phyloP scores from a whole-genome alignment of 768 basidiomycete genomes.

The Daedaleopsis sinensis region DNA sequence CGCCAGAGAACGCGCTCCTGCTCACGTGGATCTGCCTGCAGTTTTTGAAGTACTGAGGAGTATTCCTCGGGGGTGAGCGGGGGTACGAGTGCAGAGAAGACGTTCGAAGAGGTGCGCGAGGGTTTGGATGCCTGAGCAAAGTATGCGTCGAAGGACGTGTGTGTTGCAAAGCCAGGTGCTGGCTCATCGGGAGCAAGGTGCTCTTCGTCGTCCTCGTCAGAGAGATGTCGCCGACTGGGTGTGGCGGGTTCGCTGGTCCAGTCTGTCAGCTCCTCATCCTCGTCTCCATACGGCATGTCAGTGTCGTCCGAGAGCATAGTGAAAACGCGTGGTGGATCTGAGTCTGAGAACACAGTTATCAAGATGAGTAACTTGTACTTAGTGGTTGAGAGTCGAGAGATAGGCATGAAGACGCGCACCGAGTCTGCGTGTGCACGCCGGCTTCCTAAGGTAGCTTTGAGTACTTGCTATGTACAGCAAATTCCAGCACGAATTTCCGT shows the following conservation, averaged over 20 bases:
- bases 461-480: too few relatives aligned
- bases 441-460: too few relatives aligned
- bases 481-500: too few relatives aligned
- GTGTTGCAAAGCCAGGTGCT: conserved; percentile 43
- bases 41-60: conserved; percentile 32
- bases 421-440: too few relatives aligned
- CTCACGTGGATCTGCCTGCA: conserved; percentile 32
- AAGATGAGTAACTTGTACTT: too few relatives aligned
- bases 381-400: not conserved
- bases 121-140: conserved; percentile 67
- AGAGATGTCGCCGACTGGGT: conserved; percentile 11
- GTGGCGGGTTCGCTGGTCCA: conserved; percentile 15
- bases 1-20: conserved; percentile 26
- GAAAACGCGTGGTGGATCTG: not conserved
- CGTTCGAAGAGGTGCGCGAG: conserved; percentile 73
- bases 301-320: conserved; percentile 9
- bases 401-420: too few relatives aligned
- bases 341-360: not conserved
- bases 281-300: conserved; percentile 14
- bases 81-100: conserved; percentile 75
- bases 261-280: conserved; percentile 20
- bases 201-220: conserved; percentile 23
- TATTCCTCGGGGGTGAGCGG: conserved; percentile 74
- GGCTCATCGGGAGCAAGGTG: conserved; percentile 10
- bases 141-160: conserved; percentile 85